Evolutionary conservation across 148 eudicot genomes (phyloP).

Genomic region (Dianthus caryophyllus): DNA sequence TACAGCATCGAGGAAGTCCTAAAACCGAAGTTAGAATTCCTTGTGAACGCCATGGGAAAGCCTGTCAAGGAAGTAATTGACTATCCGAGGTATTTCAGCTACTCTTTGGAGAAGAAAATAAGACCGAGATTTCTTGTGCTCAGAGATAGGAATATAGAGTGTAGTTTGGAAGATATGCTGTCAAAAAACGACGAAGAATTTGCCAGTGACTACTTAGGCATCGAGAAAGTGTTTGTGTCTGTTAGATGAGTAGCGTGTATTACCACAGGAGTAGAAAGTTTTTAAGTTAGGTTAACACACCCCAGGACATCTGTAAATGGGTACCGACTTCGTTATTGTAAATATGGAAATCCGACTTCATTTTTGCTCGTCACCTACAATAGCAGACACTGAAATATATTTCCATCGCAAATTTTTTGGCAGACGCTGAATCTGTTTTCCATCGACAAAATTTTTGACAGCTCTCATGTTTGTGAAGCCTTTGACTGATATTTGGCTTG

Average conservation of each 20-base stretch:
- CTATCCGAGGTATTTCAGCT: constrained; percentile 89
- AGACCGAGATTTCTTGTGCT: constrained; percentile 64
- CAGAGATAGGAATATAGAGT: constrained; percentile 38
- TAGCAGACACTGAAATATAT: neutral
- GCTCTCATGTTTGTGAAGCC: too few relatives aligned
- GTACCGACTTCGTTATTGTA: neutral
- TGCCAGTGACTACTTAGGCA: constrained; percentile 46
- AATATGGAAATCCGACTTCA: neutral
- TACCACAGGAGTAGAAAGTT: neutral
- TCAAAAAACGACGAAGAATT: constrained; percentile 86
- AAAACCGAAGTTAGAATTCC: constrained; percentile 67
- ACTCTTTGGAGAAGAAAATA: constrained; percentile 83
- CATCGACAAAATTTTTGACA: too few relatives aligned
- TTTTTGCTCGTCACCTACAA: neutral
- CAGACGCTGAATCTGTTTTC: too few relatives aligned
- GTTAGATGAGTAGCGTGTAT: constrained; percentile 4
- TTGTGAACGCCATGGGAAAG: constrained; percentile 58
- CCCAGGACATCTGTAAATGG: constrained; percentile 4
- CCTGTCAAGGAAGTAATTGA: constrained; percentile 54
- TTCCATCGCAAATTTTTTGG: too few relatives aligned
- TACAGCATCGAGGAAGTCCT: constrained; percentile 66
- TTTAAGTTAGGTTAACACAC: neutral
- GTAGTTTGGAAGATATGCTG: constrained; percentile 72
- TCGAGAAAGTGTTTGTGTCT: constrained; percentile 23
- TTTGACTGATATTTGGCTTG: too few relatives aligned